These are phyloP conservation scores for Rhodotorula sp. DNA, from an alignment of 1,284 basidiomycete species.

Conservation along the genomic window DNA sequence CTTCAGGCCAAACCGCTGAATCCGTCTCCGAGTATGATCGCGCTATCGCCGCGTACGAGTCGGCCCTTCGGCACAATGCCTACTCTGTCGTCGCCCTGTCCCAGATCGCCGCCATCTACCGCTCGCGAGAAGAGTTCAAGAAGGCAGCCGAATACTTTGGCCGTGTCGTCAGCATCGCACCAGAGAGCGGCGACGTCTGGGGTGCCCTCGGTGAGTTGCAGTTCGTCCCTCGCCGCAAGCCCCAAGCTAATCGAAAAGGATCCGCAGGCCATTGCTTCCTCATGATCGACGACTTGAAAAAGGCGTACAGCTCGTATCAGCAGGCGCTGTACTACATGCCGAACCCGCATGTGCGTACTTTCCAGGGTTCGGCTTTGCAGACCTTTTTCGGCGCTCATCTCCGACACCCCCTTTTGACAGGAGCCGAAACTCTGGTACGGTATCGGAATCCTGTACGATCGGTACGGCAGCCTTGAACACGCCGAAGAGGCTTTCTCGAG, in stretches of 20 bases:
- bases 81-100: conserved; percentile 81
- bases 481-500: conserved; percentile 98
- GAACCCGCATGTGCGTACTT: conserved; percentile 73
- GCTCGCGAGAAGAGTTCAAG: conserved; percentile 54
- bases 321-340: conserved; percentile 94
- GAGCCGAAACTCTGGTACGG: conserved; percentile 99
- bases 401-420: conserved; percentile 55
- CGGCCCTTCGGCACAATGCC: conserved; percentile 86
- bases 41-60: conserved; percentile 83
- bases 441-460: conserved; percentile 97
- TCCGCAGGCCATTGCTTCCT: conserved; percentile 81
- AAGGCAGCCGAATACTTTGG: conserved; percentile 48
- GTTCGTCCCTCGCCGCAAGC: neutral
- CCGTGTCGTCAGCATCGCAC: conserved; percentile 38
- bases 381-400: neutral
- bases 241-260: too few relatives aligned
- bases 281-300: conserved; percentile 98
- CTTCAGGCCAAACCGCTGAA: conserved; percentile 35
- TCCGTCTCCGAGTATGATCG: conserved; percentile 64
- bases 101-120: conserved; percentile 71
- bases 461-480: conserved; percentile 96
- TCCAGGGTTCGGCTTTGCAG: neutral
- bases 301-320: conserved; percentile 98
- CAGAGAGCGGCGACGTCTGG: conserved; percentile 44
- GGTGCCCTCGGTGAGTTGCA: conserved; percentile 40